Evolutionary conservation across 305 asterid genomes (phyloP).

Genomic region (Solanum chacoense): DNA sequence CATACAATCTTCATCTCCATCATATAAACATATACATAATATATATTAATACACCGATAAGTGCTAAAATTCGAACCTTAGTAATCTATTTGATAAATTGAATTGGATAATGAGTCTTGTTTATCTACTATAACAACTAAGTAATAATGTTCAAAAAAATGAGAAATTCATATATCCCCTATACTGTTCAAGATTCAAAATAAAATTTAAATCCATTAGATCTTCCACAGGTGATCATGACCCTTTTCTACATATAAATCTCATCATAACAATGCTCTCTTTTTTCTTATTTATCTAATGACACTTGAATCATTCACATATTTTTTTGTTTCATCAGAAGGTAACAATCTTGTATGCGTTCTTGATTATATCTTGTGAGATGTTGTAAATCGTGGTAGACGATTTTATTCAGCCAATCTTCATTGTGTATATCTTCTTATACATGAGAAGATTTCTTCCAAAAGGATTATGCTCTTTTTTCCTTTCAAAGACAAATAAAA

Average conservation of each 20-base stretch:
- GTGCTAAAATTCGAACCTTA: not conserved
- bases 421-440: not conserved
- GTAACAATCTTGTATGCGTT: not conserved
- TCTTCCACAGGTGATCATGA: not conserved
- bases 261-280: not conserved
- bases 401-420: not conserved
- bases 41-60: slow-evolving; percentile 2
- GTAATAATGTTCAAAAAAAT: not conserved
- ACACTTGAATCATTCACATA: not conserved
- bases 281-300: not conserved
- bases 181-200: not conserved
- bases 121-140: not conserved
- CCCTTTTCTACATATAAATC: not conserved
- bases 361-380: not conserved
- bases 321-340: not conserved
- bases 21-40: not conserved
- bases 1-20: not conserved
- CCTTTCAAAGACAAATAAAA: not conserved
- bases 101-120: not conserved
- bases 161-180: not conserved
- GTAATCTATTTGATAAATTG: not conserved
- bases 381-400: not conserved
- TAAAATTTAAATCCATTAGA: not conserved
- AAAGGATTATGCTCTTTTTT: not conserved
- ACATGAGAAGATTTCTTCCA: not conserved